A percentile compares a stretch with the other conserved stretches of the same genome.
Conservation (phyloP, 2,329 filamentous ascomycete species). For the Pyrenochaeta sp. region DNA sequence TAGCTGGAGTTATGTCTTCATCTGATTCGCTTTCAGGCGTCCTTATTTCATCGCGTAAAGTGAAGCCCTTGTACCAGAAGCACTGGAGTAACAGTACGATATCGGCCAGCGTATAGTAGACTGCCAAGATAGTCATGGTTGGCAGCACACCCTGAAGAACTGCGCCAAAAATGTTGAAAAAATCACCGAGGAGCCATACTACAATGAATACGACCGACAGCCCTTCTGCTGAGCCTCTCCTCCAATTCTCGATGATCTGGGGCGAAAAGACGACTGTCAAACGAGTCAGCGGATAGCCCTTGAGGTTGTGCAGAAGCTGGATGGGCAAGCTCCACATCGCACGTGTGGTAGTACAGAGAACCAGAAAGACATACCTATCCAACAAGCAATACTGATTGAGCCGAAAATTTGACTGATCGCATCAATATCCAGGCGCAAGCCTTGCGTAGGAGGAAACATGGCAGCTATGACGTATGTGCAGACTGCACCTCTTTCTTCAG, state of each 20-base stretch:
- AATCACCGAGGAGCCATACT: slow-evolving; percentile 91
- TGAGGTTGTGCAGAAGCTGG: not conserved
- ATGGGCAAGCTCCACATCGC: not conserved
- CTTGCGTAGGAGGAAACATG: slow-evolving; percentile 64
- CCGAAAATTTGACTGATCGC: slow-evolving; percentile 93
- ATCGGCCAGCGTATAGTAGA: slow-evolving; percentile 93
- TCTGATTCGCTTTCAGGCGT: slow-evolving; percentile 32
- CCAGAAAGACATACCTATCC: slow-evolving; percentile 66
- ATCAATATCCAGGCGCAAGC: slow-evolving; percentile 80
- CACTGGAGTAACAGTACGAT: slow-evolving; percentile 87
- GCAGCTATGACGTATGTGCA: slow-evolving; percentile 41
- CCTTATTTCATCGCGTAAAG: slow-evolving; percentile 45
- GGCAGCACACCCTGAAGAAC: slow-evolving; percentile 90
- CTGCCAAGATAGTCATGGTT: slow-evolving; percentile 93
- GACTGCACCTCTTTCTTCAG: slow-evolving; percentile 7
- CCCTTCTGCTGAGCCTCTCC: slow-evolving; percentile 82
- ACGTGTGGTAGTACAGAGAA: not conserved
- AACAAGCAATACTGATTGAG: slow-evolving; percentile 95
- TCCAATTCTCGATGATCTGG: slow-evolving; percentile 96
- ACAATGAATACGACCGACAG: slow-evolving; percentile 91
- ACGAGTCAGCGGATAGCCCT: slow-evolving; percentile 15
- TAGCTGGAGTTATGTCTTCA: slow-evolving; percentile 42
- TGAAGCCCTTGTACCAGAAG: slow-evolving; percentile 93
- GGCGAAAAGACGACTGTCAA: slow-evolving; percentile 83
- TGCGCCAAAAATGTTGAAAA: slow-evolving; percentile 96